These are phyloP conservation scores for Fomitopsis betulina DNA, from an alignment of 1,284 basidiomycete genomes.

Conservation along the genomic window DNA sequence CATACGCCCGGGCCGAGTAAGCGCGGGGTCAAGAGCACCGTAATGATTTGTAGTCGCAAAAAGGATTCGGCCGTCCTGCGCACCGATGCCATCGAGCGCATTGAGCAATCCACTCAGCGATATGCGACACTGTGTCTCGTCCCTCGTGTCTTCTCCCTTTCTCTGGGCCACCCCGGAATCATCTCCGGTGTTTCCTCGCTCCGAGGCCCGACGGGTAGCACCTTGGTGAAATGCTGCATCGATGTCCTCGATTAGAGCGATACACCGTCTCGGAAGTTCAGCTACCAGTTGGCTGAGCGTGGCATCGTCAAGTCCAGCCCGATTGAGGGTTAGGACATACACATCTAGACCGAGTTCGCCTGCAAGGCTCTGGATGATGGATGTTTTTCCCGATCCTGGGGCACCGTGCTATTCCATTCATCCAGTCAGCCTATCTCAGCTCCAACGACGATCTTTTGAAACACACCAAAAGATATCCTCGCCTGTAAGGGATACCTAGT, in stretches of 20 bases:
- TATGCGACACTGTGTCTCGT: slow-evolving; percentile 33
- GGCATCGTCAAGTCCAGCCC: slow-evolving; percentile 65
- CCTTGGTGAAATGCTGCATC: slow-evolving; percentile 57
- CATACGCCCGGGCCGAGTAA: slow-evolving; percentile 75
- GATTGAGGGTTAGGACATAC: slow-evolving; percentile 71
- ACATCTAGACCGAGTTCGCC: slow-evolving; percentile 73
- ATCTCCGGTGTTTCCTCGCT: neutral
- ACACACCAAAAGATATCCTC: slow-evolving; percentile 63
- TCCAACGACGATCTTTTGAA: neutral
- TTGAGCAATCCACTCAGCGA: slow-evolving; percentile 72
- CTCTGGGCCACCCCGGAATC: neutral
- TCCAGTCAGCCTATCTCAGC: neutral
- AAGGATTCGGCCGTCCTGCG: slow-evolving; percentile 72
- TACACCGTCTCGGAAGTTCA: slow-evolving; percentile 62
- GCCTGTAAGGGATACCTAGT: slow-evolving; percentile 56
- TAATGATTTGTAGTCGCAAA: slow-evolving; percentile 79
- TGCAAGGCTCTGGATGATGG: slow-evolving; percentile 70
- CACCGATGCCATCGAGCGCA: slow-evolving; percentile 70
- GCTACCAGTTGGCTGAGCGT: slow-evolving; percentile 56
- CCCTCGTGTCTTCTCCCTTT: slow-evolving; percentile 1
- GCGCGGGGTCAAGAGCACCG: slow-evolving; percentile 60
- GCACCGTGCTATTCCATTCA: slow-evolving; percentile 49
- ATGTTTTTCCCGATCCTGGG: slow-evolving; percentile 75
- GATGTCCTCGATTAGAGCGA: slow-evolving; percentile 80
- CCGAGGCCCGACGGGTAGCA: slow-evolving; percentile 29